Percentiles rank a stretch among this genome's conserved stretches.
phyloP scores from a whole-genome alignment of 2,329 filamentous ascomycete species.

The Penicillium sp. region DNA sequence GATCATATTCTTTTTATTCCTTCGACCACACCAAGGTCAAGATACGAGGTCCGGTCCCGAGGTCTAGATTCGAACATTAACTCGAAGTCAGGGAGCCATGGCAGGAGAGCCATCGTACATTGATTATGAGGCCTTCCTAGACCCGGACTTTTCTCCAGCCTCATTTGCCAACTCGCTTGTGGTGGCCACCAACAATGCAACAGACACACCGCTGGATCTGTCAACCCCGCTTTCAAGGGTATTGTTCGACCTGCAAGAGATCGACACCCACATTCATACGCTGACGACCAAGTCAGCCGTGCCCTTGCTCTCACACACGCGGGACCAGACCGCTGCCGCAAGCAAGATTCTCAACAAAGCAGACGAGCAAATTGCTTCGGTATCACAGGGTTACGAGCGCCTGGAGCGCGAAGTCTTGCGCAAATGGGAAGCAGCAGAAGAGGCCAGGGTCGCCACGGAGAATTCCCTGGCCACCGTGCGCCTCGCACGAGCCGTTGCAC shows the following conservation, averaged over 20 bases:
- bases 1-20: not conserved
- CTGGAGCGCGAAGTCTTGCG: constrained; percentile 84
- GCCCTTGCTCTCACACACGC: constrained; percentile 78
- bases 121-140: constrained; percentile 90
- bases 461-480: constrained; percentile 80
- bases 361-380: constrained; percentile 75
- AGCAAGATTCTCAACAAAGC: constrained; percentile 74
- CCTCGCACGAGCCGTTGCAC: constrained; percentile 74
- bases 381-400: constrained; percentile 84
- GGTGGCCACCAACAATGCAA: constrained; percentile 86
- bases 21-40: not conserved
- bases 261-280: constrained; percentile 92
- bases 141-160: constrained; percentile 78
- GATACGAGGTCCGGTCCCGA: not conserved
- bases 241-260: constrained; percentile 94
- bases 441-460: constrained; percentile 77
- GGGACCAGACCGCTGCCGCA: constrained; percentile 73
- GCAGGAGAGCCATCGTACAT: constrained; percentile 74
- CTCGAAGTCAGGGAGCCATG: constrained; percentile 30
- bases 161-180: constrained; percentile 89
- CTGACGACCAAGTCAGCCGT: constrained; percentile 84
- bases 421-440: constrained; percentile 83
- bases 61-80: not conserved
- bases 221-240: constrained; percentile 92
- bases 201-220: constrained; percentile 87